Evolutionary conservation across 805 yeast genomes (phyloP).

Genomic region (Soucietia sequanensis): DNA sequence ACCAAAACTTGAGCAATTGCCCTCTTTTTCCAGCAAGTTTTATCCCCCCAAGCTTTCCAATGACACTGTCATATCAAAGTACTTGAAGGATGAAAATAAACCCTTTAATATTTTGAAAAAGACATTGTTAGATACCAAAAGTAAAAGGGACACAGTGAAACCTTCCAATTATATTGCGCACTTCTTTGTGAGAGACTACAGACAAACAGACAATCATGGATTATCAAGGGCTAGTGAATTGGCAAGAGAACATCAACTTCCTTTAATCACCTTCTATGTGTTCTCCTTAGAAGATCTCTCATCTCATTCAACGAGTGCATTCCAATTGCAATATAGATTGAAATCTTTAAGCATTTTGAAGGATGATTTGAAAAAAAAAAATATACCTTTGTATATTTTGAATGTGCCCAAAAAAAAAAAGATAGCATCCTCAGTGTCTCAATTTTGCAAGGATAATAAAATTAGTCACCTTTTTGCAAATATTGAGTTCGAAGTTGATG

Average conservation of each 20-base stretch:
- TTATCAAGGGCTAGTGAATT: conserved; percentile 33
- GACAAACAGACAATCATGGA: conserved; percentile 44
- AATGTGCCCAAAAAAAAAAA: conserved; percentile 33
- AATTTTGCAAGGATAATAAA: conserved; percentile 23
- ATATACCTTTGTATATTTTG: conserved; percentile 41
- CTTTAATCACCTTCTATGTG: conserved; percentile 42
- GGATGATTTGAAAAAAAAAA: conserved; percentile 24
- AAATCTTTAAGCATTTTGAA: conserved; percentile 31
- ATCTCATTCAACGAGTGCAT: conserved; percentile 43
- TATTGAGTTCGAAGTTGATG: conserved; percentile 46
- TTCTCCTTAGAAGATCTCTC: conserved; percentile 39
- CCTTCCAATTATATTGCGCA: conserved; percentile 34
- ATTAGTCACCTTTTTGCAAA: conserved; percentile 32
- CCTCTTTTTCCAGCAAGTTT: conserved; percentile 8
- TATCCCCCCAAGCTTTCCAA: conserved; percentile 11
- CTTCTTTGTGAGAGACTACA: conserved; percentile 48
- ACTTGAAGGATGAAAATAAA: conserved; percentile 28
- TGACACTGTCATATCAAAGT: conserved; percentile 13
- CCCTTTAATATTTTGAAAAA: conserved; percentile 21
- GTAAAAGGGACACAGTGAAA: conserved; percentile 6
- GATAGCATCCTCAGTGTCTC: conserved; percentile 16
- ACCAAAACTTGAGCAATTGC: conserved; percentile 8
- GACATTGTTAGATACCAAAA: conserved; percentile 8
- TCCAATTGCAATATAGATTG: conserved; percentile 39
- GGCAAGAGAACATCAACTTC: conserved; percentile 25